These are phyloP conservation scores for Sugiyamaella valdiviana DNA, from an alignment of 805 yeast genomes.

Conservation along the genomic window DNA sequence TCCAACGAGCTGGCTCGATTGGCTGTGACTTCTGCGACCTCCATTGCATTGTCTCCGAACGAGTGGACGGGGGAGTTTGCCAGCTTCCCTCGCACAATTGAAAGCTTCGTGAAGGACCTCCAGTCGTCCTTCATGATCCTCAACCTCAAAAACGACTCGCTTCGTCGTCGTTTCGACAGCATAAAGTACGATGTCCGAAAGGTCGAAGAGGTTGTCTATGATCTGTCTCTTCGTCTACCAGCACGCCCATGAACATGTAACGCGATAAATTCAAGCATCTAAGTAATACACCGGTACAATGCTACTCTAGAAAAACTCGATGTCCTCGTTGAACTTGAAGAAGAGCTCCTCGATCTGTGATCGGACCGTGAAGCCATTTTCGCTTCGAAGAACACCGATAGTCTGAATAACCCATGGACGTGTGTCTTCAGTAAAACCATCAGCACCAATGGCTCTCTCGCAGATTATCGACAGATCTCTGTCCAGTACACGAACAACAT, in stretches of 20 bases:
- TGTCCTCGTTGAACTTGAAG: not conserved
- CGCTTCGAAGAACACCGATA: slow-evolving; percentile 18
- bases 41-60: slow-evolving; percentile 11
- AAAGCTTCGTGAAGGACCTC: slow-evolving; percentile 22
- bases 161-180: slow-evolving; percentile 27
- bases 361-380: slow-evolving; percentile 17
- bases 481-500: slow-evolving; percentile 12
- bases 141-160: slow-evolving; percentile 28
- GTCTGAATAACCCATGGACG: slow-evolving; percentile 20
- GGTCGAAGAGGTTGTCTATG: slow-evolving; percentile 30
- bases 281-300: too few species aligned
- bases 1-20: slow-evolving; percentile 27
- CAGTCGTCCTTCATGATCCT: slow-evolving; percentile 26
- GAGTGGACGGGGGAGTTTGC: slow-evolving; percentile 3
- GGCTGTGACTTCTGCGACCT: slow-evolving; percentile 26
- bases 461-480: slow-evolving; percentile 7
- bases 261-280: not conserved
- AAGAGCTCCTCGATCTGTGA: slow-evolving; percentile 17
- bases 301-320: not conserved
- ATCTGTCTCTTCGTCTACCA: slow-evolving; percentile 23
- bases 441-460: slow-evolving; percentile 5
- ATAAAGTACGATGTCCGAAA: slow-evolving; percentile 31
- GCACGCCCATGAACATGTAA: not conserved
- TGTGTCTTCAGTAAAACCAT: slow-evolving; percentile 13
- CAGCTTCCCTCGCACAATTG: slow-evolving; percentile 7